phyloP scores from a whole-genome alignment of 176 grass and related monocot species.

The Triticum aestivum region DNA sequence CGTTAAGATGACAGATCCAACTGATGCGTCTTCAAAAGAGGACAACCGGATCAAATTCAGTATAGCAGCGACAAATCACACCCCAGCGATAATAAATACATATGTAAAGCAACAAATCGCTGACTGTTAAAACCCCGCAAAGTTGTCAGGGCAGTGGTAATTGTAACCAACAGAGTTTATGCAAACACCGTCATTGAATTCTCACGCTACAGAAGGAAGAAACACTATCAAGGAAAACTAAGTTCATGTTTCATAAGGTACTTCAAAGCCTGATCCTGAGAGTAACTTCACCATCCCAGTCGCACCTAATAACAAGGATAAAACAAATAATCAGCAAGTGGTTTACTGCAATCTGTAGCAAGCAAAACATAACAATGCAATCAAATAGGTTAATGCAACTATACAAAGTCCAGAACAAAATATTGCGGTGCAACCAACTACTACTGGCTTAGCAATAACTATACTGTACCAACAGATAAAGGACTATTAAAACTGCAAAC shows the following conservation, averaged over 20 bases:
- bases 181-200: not conserved
- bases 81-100: not conserved
- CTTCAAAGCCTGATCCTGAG: not conserved
- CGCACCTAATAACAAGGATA: constrained; percentile 23
- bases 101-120: not conserved
- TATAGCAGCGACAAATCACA: not conserved
- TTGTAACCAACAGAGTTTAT: not conserved
- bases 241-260: not conserved
- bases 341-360: not conserved
- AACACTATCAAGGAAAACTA: constrained; percentile 3
- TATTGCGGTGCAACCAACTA: not conserved
- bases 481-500: not conserved
- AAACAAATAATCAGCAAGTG: not conserved
- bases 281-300: not conserved
- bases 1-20: no score
- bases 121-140: not conserved
- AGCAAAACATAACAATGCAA: not conserved
- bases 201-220: not conserved
- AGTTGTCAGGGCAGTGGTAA: not conserved
- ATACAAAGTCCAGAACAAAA: not conserved
- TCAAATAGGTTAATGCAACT: not conserved
- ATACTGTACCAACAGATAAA: not conserved
- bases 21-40: not conserved
- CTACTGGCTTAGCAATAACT: not conserved
- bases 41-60: not conserved